phyloP scores from a whole-genome alignment of 192 early-diverging fungal genomes.

The Thamnidium elegans region DNA sequence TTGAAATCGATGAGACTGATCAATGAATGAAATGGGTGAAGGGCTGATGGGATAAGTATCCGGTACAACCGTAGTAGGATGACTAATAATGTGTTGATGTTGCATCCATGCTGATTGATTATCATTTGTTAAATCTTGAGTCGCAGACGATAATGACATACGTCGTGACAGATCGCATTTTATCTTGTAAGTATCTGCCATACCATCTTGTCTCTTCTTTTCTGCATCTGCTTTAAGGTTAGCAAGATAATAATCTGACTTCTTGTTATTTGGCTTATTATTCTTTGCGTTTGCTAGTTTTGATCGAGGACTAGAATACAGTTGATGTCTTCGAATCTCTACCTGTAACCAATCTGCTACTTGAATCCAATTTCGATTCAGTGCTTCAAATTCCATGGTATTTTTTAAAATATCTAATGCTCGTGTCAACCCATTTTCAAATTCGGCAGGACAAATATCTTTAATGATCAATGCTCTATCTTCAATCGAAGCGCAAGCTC shows the following conservation, averaged over 20 bases:
- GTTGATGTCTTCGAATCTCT: conserved; percentile 27
- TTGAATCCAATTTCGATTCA: conserved; percentile 27
- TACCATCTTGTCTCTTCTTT: background rate
- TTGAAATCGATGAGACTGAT: too few relatives aligned
- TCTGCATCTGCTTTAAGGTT: conserved; percentile 1
- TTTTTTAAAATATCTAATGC: conserved; percentile 20
- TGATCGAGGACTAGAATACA: conserved; percentile 7
- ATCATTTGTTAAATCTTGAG: background rate
- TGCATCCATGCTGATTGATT: conserved; percentile 19
- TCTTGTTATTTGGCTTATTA: background rate
- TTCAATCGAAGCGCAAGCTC: conserved; percentile 4
- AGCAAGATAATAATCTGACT: conserved; percentile 8
- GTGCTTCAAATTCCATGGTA: conserved; percentile 21
- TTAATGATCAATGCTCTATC: conserved; percentile 10
- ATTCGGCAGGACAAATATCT: background rate
- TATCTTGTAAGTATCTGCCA: background rate
- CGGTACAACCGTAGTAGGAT: background rate
- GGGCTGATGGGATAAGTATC: conserved; percentile 5
- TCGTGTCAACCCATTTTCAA: conserved; percentile 21
- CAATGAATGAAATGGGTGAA: too few relatives aligned
- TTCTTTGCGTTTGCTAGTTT: background rate
- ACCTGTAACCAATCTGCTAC: conserved; percentile 30
- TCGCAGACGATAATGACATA: background rate
- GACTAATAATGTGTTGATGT: conserved; percentile 7
- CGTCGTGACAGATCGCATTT: too few relatives aligned